Conservation (phyloP, 805 yeast genomes). For the Wickerhamiella kurtzmanii region DNA sequence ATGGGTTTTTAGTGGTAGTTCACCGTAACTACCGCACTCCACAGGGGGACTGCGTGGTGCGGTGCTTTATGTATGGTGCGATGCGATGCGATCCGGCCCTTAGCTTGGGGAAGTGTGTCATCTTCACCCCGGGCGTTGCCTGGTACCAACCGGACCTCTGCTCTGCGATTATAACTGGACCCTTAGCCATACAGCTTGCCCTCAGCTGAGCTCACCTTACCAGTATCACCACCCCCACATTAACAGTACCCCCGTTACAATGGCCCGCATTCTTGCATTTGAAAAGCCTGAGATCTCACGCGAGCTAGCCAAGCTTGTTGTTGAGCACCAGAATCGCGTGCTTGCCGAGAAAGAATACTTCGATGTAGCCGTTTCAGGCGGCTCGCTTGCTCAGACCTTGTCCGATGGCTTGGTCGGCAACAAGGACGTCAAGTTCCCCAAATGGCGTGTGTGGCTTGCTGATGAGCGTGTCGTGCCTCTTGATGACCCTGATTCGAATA, state of each 20-base stretch:
- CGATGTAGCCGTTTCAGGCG: conserved; percentile 79
- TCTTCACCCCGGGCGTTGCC: too few relatives aligned
- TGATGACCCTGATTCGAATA: conserved; percentile 73
- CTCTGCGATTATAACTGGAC: too few relatives aligned
- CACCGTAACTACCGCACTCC: too few relatives aligned
- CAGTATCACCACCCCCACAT: not conserved
- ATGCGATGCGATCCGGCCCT: too few relatives aligned
- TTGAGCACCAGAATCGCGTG: conserved; percentile 49
- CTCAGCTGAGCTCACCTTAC: not conserved
- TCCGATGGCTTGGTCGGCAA: conserved; percentile 52
- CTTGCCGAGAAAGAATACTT: conserved; percentile 36
- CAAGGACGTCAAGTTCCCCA: conserved; percentile 23
- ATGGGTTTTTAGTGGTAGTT: not conserved
- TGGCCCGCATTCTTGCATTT: conserved; percentile 18
- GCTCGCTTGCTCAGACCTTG: conserved; percentile 68
- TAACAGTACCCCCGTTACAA: conserved; percentile 2
- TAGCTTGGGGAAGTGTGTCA: too few relatives aligned
- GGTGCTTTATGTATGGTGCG: too few relatives aligned
- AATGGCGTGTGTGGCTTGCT: conserved; percentile 58
- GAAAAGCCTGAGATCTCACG: conserved; percentile 49
- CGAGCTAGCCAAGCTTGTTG: conserved; percentile 49
- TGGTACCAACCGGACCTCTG: too few relatives aligned
- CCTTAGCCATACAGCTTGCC: too few relatives aligned
- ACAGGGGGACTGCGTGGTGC: too few relatives aligned
- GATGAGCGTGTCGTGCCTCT: conserved; percentile 86